Evolutionary conservation across 495 filamentous ascomycete genomes (phyloP).

Genomic region (Tuber borchii): DNA sequence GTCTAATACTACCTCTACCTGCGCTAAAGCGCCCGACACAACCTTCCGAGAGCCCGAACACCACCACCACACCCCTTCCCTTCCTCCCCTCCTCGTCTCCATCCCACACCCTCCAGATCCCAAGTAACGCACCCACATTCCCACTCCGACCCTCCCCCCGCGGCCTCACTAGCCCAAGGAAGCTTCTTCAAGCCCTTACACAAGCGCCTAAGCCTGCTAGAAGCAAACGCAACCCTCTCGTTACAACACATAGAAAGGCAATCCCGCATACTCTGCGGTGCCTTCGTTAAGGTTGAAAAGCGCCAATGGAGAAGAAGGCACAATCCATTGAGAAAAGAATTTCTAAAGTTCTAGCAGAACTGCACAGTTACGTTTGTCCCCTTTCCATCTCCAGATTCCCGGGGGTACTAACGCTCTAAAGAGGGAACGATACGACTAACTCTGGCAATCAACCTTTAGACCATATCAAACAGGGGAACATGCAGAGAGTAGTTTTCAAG

Average conservation of each 20-base stretch:
- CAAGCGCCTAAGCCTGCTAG: constrained; percentile 82
- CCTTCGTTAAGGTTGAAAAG: constrained; percentile 83
- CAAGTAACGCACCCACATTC: constrained; percentile 44
- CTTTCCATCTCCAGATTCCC: background rate
- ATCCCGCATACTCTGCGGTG: constrained; percentile 81
- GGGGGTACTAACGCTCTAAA: constrained; percentile 12
- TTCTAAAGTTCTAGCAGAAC: constrained; percentile 73
- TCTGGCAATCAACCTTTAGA: constrained; percentile 93
- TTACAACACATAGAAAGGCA: constrained; percentile 96
- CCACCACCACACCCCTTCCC: constrained; percentile 13
- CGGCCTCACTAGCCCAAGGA: constrained; percentile 83
- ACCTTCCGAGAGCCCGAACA: constrained; percentile 12
- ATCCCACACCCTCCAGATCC: constrained; percentile 36
- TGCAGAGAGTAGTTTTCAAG: no score
- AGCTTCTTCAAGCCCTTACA: constrained; percentile 95
- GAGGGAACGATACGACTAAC: constrained; percentile 81
- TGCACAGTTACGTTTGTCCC: constrained; percentile 56
- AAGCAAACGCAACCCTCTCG: constrained; percentile 85
- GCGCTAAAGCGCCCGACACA: constrained; percentile 16
- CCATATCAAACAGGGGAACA: no score
- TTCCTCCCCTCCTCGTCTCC: constrained; percentile 10
- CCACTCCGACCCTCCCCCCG: constrained; percentile 50
- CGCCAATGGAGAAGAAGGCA: constrained; percentile 70
- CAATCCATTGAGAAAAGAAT: constrained; percentile 78
- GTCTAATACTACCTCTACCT: constrained; percentile 16